phyloP scores from a whole-genome alignment of 2,329 filamentous ascomycete species.

The Phaeoacremonium minimum region DNA sequence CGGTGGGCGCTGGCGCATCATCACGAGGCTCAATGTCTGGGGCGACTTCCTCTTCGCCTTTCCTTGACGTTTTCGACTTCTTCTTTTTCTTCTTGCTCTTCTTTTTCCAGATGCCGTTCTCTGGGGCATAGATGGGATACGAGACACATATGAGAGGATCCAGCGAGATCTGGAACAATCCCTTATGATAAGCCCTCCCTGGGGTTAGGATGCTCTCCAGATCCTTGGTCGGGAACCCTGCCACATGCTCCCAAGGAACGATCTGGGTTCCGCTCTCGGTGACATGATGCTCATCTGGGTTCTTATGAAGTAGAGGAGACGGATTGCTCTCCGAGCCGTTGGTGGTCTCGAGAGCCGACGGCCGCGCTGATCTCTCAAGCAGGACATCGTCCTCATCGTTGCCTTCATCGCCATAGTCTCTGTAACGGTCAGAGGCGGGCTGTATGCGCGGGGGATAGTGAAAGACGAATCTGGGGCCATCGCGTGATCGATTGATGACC shows the following conservation, averaged over 20 bases:
- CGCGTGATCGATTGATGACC: slow-evolving; percentile 68
- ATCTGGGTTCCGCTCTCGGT: slow-evolving; percentile 52
- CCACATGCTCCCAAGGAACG: slow-evolving; percentile 67
- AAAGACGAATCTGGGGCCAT: slow-evolving; percentile 79
- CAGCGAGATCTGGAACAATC: slow-evolving; percentile 74
- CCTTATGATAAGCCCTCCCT: slow-evolving; percentile 71
- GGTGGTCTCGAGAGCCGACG: slow-evolving; percentile 20
- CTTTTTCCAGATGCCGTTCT: slow-evolving; percentile 74
- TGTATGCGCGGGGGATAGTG: slow-evolving; percentile 71
- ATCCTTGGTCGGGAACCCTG: slow-evolving; percentile 70
- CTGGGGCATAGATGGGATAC: slow-evolving; percentile 76
- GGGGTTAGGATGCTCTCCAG: slow-evolving; percentile 79
- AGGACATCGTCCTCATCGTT: slow-evolving; percentile 46
- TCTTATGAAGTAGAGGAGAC: slow-evolving; percentile 38
- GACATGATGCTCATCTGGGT: slow-evolving; percentile 51
- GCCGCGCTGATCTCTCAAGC: slow-evolving; percentile 39
- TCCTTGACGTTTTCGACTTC: slow-evolving; percentile 23
- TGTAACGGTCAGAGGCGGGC: slow-evolving; percentile 29
- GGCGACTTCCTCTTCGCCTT: slow-evolving; percentile 21
- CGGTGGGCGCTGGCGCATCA: slow-evolving; percentile 9
- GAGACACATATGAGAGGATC: slow-evolving; percentile 78
- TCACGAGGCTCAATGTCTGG: slow-evolving; percentile 18
- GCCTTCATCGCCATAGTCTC: slow-evolving; percentile 25
- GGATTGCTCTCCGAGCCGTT: slow-evolving; percentile 24
- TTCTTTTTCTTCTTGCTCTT: slow-evolving; percentile 42